Percentiles rank a stretch among this genome's conserved stretches.
These are phyloP conservation scores for Botrytis byssoidea DNA, from an alignment of 2,329 filamentous ascomycete genomes.

Conservation along the genomic window DNA sequence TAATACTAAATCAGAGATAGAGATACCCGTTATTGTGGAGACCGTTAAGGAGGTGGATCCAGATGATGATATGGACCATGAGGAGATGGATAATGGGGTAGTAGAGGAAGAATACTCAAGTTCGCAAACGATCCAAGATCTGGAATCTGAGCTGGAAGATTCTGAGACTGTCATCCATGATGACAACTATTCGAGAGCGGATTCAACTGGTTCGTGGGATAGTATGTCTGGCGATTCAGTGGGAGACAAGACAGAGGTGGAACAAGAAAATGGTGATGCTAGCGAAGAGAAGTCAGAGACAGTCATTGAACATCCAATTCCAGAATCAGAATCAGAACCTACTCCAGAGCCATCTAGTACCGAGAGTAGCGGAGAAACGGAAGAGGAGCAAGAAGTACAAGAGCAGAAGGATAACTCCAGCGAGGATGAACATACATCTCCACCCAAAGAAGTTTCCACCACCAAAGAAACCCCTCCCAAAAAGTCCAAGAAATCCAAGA, in stretches of 20 bases:
- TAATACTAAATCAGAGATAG: conserved; percentile 31
- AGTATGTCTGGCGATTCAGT: conserved; percentile 18
- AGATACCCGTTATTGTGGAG: conserved; percentile 38
- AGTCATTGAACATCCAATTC: neutral
- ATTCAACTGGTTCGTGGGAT: conserved; percentile 20
- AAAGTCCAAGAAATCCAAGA: conserved; percentile 10
- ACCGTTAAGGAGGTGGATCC: conserved; percentile 34
- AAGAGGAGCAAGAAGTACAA: conserved; percentile 6
- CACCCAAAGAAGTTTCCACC: neutral
- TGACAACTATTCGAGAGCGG: conserved; percentile 8
- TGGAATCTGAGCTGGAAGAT: conserved; percentile 4
- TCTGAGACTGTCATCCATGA: conserved; percentile 3
- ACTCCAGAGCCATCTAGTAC: neutral
- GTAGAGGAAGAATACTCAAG: neutral
- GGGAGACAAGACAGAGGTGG: neutral
- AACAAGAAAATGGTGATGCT: conserved; percentile 1
- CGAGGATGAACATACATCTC: neutral
- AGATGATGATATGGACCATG: conserved; percentile 23
- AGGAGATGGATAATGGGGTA: neutral
- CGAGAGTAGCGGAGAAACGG: neutral
- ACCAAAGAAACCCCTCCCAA: neutral
- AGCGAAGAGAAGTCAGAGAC: conserved; percentile 7
- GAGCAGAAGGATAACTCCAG: conserved; percentile 12
- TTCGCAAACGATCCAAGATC: neutral
- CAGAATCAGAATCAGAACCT: neutral